A percentile compares a stretch with the other conserved stretches of the same genome.
phyloP scores from a whole-genome alignment of 2,329 filamentous ascomycete species.

The Fusarium luffae region DNA sequence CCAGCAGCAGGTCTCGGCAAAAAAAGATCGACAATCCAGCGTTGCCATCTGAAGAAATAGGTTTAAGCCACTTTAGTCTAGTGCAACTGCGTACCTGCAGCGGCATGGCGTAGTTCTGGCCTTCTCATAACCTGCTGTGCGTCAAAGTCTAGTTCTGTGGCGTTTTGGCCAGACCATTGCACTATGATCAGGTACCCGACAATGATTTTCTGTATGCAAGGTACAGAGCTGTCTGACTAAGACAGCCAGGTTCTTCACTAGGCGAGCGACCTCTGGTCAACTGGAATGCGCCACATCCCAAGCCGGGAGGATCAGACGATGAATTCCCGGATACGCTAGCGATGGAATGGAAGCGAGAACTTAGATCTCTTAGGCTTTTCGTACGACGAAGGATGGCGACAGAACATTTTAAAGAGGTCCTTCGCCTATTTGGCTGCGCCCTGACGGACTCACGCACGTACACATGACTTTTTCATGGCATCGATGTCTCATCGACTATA shows the following conservation, averaged over 20 bases:
- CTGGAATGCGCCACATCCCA: slow-evolving; percentile 17
- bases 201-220: neutral
- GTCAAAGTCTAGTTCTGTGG: neutral
- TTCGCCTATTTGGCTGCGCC: neutral
- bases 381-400: neutral
- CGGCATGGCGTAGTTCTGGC: neutral
- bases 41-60: neutral
- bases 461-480: neutral
- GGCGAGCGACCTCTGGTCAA: neutral
- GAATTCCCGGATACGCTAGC: neutral
- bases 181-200: neutral
- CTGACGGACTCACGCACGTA: neutral
- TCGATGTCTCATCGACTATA: neutral
- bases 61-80: neutral
- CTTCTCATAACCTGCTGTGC: neutral
- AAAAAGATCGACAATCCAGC: neutral
- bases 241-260: accelerated
- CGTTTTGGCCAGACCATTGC: neutral
- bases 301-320: slow-evolving; percentile 7
- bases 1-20: neutral
- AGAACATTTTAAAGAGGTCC: neutral
- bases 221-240: neutral
- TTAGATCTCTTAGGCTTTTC: neutral
- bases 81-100: neutral
- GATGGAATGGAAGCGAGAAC: neutral